phyloP scores from a whole-genome alignment of 805 yeast species.

The Saturnispora gosingensis region DNA sequence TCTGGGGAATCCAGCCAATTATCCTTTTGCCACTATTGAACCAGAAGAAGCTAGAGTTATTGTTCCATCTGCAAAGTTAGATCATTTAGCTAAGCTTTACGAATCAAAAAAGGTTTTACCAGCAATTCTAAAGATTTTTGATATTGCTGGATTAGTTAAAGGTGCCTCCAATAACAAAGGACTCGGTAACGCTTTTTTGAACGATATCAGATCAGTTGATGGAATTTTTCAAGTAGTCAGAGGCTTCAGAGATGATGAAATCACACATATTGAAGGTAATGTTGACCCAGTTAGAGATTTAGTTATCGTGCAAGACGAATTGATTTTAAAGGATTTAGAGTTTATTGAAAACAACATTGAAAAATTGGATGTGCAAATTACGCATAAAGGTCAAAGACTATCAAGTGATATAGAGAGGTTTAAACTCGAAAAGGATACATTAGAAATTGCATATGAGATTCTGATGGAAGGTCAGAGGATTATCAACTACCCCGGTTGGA shows the following conservation, averaged over 20 bases:
- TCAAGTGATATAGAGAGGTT: slow-evolving; percentile 46
- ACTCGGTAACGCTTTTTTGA: slow-evolving; percentile 62
- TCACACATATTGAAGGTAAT: slow-evolving; percentile 55
- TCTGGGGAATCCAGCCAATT: slow-evolving; percentile 59
- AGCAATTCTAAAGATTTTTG: slow-evolving; percentile 48
- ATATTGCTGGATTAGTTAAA: slow-evolving; percentile 62
- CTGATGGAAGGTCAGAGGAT: slow-evolving; percentile 83
- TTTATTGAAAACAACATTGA: slow-evolving; percentile 54
- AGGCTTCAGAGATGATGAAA: slow-evolving; percentile 54
- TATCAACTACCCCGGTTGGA: slow-evolving; percentile 73
- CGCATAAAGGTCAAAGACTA: slow-evolving; percentile 82
- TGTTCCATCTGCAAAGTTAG: slow-evolving; percentile 43
- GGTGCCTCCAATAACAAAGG: slow-evolving; percentile 63
- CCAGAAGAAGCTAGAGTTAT: slow-evolving; percentile 56
- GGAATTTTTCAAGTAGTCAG: slow-evolving; percentile 64
- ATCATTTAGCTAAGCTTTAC: slow-evolving; percentile 39
- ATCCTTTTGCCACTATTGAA: slow-evolving; percentile 71
- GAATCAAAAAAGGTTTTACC: slow-evolving; percentile 43
- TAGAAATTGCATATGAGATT: slow-evolving; percentile 63
- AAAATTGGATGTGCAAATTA: slow-evolving; percentile 60
- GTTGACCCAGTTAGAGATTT: slow-evolving; percentile 60
- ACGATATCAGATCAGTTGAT: slow-evolving; percentile 62
- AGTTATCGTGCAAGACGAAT: slow-evolving; percentile 54
- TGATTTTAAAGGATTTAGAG: slow-evolving; percentile 59
- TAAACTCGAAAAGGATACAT: slow-evolving; percentile 77